Evolutionary conservation across 202 grass and related monocot genomes (phyloP), one percentile per base, ranked within the genome.

Genomic region (Brachypodium distachyon): DNA sequence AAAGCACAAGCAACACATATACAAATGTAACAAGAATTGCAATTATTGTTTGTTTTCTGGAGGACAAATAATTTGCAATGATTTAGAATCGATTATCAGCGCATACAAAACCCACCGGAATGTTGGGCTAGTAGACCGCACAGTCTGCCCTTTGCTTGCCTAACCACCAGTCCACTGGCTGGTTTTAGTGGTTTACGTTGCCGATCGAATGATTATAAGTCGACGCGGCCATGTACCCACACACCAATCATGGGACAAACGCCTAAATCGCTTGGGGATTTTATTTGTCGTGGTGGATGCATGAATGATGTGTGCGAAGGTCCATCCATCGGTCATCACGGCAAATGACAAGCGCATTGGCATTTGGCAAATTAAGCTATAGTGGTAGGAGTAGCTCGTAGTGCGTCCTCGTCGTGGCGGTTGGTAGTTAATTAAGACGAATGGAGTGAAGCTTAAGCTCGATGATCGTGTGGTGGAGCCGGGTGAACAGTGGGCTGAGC

Each of bases 371-470:
- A n/a, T 2, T 13, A 3, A 32, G 9, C n/a, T 16, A 21, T 27
- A 23, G 43, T 67, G 39, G 43, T 67, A 43, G 39, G 40, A 22
- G 1, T 3, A 46, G 64, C 64, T 29, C 65, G 65, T 69, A 31
- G 65, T 32, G 11, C 17, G 52, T 44, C 72, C 10, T 58, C 52
- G 40, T 61, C 21, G 29, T 32, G 40, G 61, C 41, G 42, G 74
- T 68, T 79, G 80, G 67, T 79, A 34, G 80, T 83, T 68, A 72
- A 63, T 77, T 44, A 32, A 26, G 26, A n/a, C 3, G 54, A 29
- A 55, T 87, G 61, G 85, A 83, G 61, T 79, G 49, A 69, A 68
- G 61, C 67, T 53, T 65, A 83, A 83, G 80, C 13, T 40, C 78
- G 17, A n/a, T 44, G 63, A 38, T 67, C 63, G 44, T 67, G 13